Conservation (phyloP, 495 filamentous ascomycete species). For the Aspergillus coremiiformis region DNA sequence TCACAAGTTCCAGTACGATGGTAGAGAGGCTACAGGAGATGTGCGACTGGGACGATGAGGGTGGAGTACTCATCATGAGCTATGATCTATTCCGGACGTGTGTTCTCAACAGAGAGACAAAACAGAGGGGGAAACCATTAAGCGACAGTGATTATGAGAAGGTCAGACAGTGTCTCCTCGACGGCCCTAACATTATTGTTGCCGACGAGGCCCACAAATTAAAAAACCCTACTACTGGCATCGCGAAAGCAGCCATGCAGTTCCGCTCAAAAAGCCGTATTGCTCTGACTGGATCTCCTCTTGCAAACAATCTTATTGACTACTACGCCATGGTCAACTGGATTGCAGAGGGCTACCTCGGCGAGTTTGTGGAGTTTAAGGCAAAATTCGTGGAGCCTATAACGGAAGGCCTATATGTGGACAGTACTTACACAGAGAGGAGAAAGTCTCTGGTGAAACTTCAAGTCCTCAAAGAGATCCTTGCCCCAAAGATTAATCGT, state of each 20-base stretch:
- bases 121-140: slow-evolving; percentile 16
- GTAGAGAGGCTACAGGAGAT: slow-evolving; percentile 39
- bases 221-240: slow-evolving; percentile 52
- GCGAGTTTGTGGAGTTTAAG: slow-evolving; percentile 56
- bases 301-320: slow-evolving; percentile 75
- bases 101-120: slow-evolving; percentile 29
- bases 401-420: slow-evolving; percentile 54
- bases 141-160: slow-evolving; percentile 27
- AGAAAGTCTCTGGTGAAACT: slow-evolving; percentile 58
- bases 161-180: slow-evolving; percentile 43
- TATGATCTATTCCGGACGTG: slow-evolving; percentile 58
- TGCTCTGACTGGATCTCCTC: slow-evolving; percentile 79
- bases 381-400: slow-evolving; percentile 67
- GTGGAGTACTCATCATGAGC: slow-evolving; percentile 69
- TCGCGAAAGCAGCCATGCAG: slow-evolving; percentile 44
- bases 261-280: slow-evolving; percentile 68
- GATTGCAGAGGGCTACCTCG: slow-evolving; percentile 74
- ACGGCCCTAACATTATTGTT: slow-evolving; percentile 66
- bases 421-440: slow-evolving; percentile 49
- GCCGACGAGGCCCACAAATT: slow-evolving; percentile 82
- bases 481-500: slow-evolving; percentile 74
- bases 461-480: slow-evolving; percentile 58
- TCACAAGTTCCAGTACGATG: slow-evolving; percentile 27
- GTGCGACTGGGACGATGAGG: slow-evolving; percentile 50
- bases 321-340: slow-evolving; percentile 85